phyloP scores from a whole-genome alignment of 352 stramenopile species.

The Globisporangium alternatum region DNA sequence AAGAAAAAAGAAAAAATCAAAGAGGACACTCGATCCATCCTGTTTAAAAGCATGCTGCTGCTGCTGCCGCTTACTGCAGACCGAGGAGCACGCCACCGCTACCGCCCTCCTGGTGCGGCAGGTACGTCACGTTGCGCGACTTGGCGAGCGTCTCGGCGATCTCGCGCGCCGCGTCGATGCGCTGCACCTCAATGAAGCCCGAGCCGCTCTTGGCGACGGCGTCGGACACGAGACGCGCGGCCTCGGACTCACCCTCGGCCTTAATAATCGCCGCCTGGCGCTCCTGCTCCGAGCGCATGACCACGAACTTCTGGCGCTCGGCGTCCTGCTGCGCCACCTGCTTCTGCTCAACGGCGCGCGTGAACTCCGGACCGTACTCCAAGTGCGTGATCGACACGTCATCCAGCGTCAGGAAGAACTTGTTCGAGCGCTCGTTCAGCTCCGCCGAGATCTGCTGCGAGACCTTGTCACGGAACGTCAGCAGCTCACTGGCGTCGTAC shows the following conservation, averaged over 20 bases:
- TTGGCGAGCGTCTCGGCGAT: slow-evolving; percentile 97
- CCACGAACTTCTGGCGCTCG: slow-evolving; percentile 99
- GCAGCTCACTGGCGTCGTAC: slow-evolving; percentile 99
- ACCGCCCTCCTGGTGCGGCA: slow-evolving; percentile 89
- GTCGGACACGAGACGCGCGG: slow-evolving; percentile 96
- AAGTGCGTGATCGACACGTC: slow-evolving; percentile 99
- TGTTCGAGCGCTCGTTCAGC: slow-evolving; percentile 94
- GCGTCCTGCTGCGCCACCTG: slow-evolving; percentile 99
- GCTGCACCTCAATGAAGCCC: slow-evolving; percentile 99
- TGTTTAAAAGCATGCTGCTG: background rate
- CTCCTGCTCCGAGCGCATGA: slow-evolving; percentile 99
- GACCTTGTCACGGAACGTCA: slow-evolving; percentile 98
- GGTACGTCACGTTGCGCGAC: slow-evolving; percentile 98
- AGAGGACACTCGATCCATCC: background rate
- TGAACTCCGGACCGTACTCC: slow-evolving; percentile 99
- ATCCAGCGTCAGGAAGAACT: slow-evolving; percentile 99
- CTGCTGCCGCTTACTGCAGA: slow-evolving; percentile 50
- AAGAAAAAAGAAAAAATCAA: no score
- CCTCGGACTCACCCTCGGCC: slow-evolving; percentile 97
- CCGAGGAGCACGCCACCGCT: slow-evolving; percentile 85
- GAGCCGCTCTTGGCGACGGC: slow-evolving; percentile 96
- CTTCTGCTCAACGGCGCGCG: slow-evolving; percentile 99
- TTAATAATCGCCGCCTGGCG: slow-evolving; percentile 89
- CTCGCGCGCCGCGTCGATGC: slow-evolving; percentile 99
- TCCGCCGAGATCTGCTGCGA: slow-evolving; percentile 95